Conservation (phyloP, 2,329 filamentous ascomycete genomes). For the Tolypocladium amazonense region DNA sequence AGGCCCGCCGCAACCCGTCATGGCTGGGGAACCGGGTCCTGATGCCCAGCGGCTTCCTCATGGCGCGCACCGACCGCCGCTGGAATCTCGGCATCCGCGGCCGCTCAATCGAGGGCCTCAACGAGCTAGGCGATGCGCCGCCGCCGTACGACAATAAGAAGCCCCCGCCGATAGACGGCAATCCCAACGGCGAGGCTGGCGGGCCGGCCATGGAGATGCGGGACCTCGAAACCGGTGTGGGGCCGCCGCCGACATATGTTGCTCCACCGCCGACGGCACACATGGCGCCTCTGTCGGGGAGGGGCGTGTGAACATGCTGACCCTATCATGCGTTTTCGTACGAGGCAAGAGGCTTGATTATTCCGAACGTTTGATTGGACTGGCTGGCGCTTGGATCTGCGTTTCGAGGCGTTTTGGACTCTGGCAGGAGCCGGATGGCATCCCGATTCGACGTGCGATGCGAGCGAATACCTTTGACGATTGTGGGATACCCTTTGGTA, state of each 20-base stretch:
- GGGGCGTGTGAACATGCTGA: neutral
- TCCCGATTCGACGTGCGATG: neutral
- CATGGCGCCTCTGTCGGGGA: neutral
- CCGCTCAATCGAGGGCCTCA: conserved; percentile 41
- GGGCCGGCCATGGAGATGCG: conserved; percentile 9
- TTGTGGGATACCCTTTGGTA: neutral
- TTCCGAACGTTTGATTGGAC: neutral
- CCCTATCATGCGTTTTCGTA: neutral
- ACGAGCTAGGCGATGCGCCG: conserved; percentile 54
- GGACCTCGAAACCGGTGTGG: conserved; percentile 13
- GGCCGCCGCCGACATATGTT: conserved; percentile 18
- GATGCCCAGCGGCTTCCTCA: neutral
- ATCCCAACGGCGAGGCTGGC: neutral
- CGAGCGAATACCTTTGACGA: neutral
- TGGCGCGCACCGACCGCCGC: conserved; percentile 4
- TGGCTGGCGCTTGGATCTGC: neutral
- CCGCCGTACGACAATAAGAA: conserved; percentile 44
- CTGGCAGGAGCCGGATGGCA: neutral
- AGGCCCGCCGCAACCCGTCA: neutral
- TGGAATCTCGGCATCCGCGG: conserved; percentile 14
- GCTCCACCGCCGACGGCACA: conserved; percentile 12
- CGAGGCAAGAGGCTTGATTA: neutral
- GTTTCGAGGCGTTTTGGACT: neutral
- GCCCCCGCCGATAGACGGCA: conserved; percentile 4
- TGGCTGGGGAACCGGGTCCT: conserved; percentile 1